These are phyloP conservation scores for Collybia nuda DNA, from an alignment of 768 basidiomycete genomes.

Conservation along the genomic window DNA sequence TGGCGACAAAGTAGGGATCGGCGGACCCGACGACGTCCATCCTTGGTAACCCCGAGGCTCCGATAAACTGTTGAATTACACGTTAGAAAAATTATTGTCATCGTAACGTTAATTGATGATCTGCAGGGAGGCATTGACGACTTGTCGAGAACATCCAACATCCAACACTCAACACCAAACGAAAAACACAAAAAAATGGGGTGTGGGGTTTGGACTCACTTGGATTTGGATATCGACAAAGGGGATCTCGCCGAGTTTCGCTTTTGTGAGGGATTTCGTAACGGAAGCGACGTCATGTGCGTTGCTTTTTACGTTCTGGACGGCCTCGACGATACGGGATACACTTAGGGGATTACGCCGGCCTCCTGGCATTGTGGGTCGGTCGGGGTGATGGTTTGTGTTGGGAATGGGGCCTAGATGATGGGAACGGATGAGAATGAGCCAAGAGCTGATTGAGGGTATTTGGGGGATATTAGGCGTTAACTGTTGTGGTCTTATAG, in stretches of 20 bases:
- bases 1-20: constrained; percentile 75
- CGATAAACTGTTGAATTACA: constrained; percentile 52
- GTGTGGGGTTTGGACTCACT: constrained; percentile 25
- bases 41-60: constrained; percentile 66
- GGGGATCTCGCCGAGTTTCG: constrained; percentile 35
- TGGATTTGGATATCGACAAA: constrained; percentile 61
- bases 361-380: constrained; percentile 24
- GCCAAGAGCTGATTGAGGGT: too few relatives aligned
- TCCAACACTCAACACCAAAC: not conserved
- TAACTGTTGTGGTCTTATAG: too few relatives aligned
- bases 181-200: too few relatives aligned
- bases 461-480: too few relatives aligned
- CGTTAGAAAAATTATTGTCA: too few relatives aligned
- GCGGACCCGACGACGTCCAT: constrained; percentile 65
- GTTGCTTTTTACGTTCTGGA: constrained; percentile 26
- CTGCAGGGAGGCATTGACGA: not conserved
- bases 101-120: not conserved
- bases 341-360: constrained; percentile 33
- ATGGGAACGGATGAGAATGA: too few relatives aligned
- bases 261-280: constrained; percentile 28
- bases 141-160: not conserved
- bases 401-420: too few relatives aligned
- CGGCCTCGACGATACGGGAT: constrained; percentile 30
- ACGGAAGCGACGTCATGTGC: constrained; percentile 29
- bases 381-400: too few relatives aligned